These are phyloP conservation scores for Aspergillus piperis DNA, from an alignment of 2,329 filamentous ascomycete species.

Conservation along the genomic window DNA sequence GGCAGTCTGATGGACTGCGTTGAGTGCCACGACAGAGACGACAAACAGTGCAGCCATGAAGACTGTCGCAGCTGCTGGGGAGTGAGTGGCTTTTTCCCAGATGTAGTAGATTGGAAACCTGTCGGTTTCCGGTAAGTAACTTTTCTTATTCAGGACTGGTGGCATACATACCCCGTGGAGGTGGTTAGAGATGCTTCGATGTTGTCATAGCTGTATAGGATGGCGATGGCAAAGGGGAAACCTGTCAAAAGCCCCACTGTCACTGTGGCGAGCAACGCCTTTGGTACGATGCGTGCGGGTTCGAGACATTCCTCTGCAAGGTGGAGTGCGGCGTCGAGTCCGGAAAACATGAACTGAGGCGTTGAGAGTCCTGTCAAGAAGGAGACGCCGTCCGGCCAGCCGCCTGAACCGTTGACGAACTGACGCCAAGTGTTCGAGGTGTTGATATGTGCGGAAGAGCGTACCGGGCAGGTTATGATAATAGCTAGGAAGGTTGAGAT, in stretches of 20 bases:
- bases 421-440: slow-evolving; percentile 20
- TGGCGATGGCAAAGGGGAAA: slow-evolving; percentile 25
- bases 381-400: slow-evolving; percentile 28
- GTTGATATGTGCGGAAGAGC: slow-evolving; percentile 17
- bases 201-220: slow-evolving; percentile 22
- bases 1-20: slow-evolving; percentile 29
- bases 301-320: slow-evolving; percentile 28
- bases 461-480: slow-evolving; percentile 24
- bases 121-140: background rate
- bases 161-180: slow-evolving; percentile 18
- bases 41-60: slow-evolving; percentile 23
- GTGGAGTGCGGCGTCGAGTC: slow-evolving; percentile 27
- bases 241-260: slow-evolving; percentile 24
- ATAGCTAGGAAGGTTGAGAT: slow-evolving; percentile 24
- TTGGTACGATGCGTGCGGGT: slow-evolving; percentile 25
- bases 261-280: slow-evolving; percentile 24
- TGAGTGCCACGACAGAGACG: slow-evolving; percentile 23
- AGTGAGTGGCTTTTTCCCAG: slow-evolving; percentile 26
- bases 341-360: slow-evolving; percentile 29
- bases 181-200: slow-evolving; percentile 17
- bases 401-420: slow-evolving; percentile 24
- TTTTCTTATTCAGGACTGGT: background rate
- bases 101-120: slow-evolving; percentile 27
- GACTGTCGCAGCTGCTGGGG: slow-evolving; percentile 22
- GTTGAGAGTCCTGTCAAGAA: slow-evolving; percentile 27